Percentiles rank a stretch among this genome's conserved stretches.
Evolutionary conservation across 495 filamentous ascomycete species (phyloP).

Genomic region (Cercophora newfieldiana): DNA sequence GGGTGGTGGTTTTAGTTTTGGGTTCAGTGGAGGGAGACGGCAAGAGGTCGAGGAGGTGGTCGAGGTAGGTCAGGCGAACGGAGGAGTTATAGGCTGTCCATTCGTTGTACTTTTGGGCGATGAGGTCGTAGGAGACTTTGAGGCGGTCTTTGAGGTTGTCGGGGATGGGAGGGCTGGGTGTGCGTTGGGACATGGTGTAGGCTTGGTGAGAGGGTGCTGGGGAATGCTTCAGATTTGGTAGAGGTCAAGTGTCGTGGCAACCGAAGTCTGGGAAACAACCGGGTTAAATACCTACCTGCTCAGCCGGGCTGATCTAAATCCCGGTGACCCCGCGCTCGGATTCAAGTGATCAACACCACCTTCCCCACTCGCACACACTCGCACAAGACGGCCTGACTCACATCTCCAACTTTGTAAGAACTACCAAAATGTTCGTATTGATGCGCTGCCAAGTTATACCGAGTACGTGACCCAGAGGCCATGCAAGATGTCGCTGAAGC

Average conservation of each 20-base stretch:
- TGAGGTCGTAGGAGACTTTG: conserved; percentile 37
- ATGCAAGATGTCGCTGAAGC: not conserved
- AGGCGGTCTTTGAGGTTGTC: conserved; percentile 35
- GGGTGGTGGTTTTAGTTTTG: not conserved
- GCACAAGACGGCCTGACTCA: no score
- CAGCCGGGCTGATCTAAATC: no score
- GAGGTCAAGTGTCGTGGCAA: no score
- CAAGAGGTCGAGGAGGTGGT: conserved; percentile 27
- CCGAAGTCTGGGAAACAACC: no score
- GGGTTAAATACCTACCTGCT: no score
- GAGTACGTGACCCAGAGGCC: not conserved
- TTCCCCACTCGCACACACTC: no score
- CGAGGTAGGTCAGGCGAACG: conserved; percentile 25
- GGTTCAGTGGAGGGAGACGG: conserved; percentile 2
- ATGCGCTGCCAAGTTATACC: not conserved
- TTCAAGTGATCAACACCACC: no score
- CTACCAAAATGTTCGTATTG: not conserved
- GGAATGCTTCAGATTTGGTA: no score
- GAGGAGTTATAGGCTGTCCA: conserved; percentile 29
- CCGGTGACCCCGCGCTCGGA: no score
- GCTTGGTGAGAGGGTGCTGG: not conserved
- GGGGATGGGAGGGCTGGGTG: not conserved
- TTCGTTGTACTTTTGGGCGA: conserved; percentile 33
- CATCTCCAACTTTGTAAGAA: not conserved
- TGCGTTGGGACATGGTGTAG: not conserved